Percentiles rank a stretch among this genome's conserved stretches.
Evolutionary conservation across 75 land plant species (phyloP).

Genomic region (Pinus tabuliformis): DNA sequence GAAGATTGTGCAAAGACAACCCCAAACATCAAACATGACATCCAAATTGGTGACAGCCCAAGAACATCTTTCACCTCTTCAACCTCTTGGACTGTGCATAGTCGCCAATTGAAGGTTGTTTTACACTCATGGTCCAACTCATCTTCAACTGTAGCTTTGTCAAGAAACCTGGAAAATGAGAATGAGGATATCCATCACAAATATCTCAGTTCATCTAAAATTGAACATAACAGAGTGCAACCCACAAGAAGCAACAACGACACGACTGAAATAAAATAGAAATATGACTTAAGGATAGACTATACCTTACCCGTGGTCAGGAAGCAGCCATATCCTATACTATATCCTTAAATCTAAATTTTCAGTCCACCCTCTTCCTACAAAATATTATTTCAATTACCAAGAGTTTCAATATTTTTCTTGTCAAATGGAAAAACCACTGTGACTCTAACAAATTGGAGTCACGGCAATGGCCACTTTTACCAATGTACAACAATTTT

Average conservation of each 20-base stretch:
- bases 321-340: neutral
- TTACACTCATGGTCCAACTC: neutral
- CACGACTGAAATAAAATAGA: too few species aligned
- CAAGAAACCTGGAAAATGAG: slow-evolving; percentile 30
- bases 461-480: neutral
- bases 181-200: neutral
- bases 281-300: neutral
- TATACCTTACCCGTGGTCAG: neutral
- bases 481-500: neutral
- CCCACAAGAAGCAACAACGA: too few species aligned
- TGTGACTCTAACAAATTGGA: neutral
- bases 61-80: slow-evolving; percentile 49
- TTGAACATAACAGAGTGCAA: neutral
- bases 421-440: neutral
- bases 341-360: neutral
- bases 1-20: slow-evolving; percentile 39
- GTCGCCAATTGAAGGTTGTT: slow-evolving; percentile 6
- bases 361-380: too few species aligned
- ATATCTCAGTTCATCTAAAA: neutral
- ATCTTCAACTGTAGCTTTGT: slow-evolving; percentile 35
- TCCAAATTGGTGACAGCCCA: slow-evolving; percentile 51
- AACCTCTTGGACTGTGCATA: slow-evolving; percentile 28
- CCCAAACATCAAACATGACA: slow-evolving; percentile 28
- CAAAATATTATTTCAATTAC: too few species aligned
- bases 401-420: too few species aligned